A percentile compares a stretch with the other conserved stretches of the same genome.
phyloP scores from a whole-genome alignment of 352 stramenopile genomes.

The Thalassiosira mediterranea region DNA sequence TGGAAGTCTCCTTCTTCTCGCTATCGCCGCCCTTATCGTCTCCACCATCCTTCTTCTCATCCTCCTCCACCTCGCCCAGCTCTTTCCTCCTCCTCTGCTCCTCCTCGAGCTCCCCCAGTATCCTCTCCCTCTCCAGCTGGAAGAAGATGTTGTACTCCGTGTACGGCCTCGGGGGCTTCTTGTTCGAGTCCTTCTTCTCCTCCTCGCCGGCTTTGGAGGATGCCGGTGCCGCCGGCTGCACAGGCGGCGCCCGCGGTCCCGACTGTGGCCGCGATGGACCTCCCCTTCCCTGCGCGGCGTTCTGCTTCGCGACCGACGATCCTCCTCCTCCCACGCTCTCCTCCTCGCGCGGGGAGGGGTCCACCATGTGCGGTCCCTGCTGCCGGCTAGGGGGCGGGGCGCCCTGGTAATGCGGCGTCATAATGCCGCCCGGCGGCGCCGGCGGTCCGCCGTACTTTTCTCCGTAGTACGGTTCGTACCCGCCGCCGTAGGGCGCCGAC shows the following conservation, averaged over 20 bases:
- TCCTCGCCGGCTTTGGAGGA: not conserved
- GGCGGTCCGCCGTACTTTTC: not conserved
- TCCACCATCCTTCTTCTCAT: not conserved
- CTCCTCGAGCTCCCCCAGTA: slow-evolving; percentile 36
- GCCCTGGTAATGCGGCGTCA: not conserved
- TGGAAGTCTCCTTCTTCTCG: slow-evolving; percentile 13
- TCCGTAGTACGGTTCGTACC: not conserved
- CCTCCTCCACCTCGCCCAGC: not conserved
- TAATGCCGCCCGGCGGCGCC: not conserved
- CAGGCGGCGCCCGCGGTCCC: not conserved
- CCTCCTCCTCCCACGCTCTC: no score
- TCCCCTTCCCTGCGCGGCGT: not conserved
- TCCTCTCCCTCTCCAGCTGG: slow-evolving; percentile 42
- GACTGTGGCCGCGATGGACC: not conserved
- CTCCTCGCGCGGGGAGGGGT: slow-evolving; percentile 4
- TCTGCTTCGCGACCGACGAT: not conserved
- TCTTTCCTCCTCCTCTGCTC: slow-evolving; percentile 16
- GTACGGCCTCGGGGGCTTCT: slow-evolving; percentile 45
- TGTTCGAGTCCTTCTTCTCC: slow-evolving; percentile 16
- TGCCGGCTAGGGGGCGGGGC: no score
- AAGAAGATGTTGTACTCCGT: slow-evolving; percentile 64
- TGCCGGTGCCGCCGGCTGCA: not conserved
- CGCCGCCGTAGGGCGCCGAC: not conserved
- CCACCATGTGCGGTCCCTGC: not conserved
- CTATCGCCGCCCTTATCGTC: not conserved